Base-by-base conservation (phyloP, 2,329 filamentous ascomycete species). In the Canariomyces notabilis region DNA sequence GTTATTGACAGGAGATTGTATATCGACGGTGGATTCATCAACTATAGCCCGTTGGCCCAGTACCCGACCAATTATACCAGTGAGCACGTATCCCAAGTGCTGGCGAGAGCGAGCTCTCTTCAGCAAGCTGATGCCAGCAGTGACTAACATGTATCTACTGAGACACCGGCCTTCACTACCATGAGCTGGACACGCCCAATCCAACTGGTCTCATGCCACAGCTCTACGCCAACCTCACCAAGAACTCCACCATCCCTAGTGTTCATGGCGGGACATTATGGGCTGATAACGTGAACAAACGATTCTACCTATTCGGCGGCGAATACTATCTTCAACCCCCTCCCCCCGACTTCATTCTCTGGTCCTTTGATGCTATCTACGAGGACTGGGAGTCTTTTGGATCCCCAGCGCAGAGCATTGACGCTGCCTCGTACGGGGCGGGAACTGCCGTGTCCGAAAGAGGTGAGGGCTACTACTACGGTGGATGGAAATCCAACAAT, bases 231-330 rank as follows among this genome's bases (percentile, higher is more conserved):
- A 79, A 82, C 46, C 66, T 83, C 7, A 74, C 73, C 31, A 84
- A 83, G 59, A 79, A 80, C 49, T 64, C 64, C 14, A 70, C 72
- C 3, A 68, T 83, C n/a, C 80, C 80, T 0, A 52, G 51, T 23
- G 59, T 63, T 64, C 66, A 63, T 41, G 71, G 71, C 26, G 71
- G 69, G 21, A 59, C 73, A 3, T 63, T 83, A 11, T 84, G 80
- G 80, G 67, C 72, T 6, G 81, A 84, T 58, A 66, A 73, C 20
- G 68, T 79, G 32, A 84, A 85, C 64, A 82, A 82, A 58, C 69
- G 73, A 35, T 72, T 85, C 40, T 83, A 81, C 58, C 67, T 80
- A 2, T 84, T 76, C 56, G 81, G 80, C 9, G 81, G 81, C 37
- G 75, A 82, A 51, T 77, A 73, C 54, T 60, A 61, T 48, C 58